A percentile compares a stretch with the other conserved stretches of the same genome.
Conservation (phyloP, 2,329 filamentous ascomycete genomes). For the Paraphoma chrysanthemicola region DNA sequence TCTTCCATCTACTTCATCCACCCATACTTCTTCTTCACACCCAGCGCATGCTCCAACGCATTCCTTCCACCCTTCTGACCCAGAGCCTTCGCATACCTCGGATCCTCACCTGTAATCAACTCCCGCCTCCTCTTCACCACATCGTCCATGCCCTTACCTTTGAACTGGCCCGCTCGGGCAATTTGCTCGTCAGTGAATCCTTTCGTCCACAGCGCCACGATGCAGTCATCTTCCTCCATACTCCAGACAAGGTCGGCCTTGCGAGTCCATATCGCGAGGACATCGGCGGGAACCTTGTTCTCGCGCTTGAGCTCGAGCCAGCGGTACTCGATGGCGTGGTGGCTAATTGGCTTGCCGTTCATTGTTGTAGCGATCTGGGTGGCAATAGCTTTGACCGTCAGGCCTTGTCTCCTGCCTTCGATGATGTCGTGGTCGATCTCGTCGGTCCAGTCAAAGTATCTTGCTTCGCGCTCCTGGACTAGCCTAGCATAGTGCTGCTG, state of each 20-base stretch:
- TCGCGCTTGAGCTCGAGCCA: not conserved
- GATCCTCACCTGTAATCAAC: not conserved
- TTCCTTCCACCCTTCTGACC: not conserved
- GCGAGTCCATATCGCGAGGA: not conserved
- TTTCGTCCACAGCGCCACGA: not conserved
- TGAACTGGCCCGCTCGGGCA: not conserved
- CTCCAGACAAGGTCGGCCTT: not conserved
- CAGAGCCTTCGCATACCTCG: not conserved
- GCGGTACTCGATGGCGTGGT: not conserved
- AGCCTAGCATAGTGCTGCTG: not conserved
- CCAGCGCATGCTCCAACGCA: not conserved
- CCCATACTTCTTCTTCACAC: not conserved
- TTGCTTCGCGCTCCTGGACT: not conserved
- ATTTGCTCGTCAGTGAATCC: not conserved
- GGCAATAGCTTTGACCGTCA: not conserved
- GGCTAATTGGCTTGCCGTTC: not conserved
- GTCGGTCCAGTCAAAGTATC: not conserved
- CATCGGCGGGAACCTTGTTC: not conserved
- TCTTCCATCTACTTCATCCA: not conserved
- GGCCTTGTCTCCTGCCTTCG: not conserved
- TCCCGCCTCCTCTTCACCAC: not conserved
- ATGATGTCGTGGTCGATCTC: not conserved
- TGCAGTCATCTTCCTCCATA: not conserved
- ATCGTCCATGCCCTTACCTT: not conserved
- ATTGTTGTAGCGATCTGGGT: not conserved